phyloP scores from a whole-genome alignment of 371 early-diverging fungal genomes.

The Mucor saturninus region DNA sequence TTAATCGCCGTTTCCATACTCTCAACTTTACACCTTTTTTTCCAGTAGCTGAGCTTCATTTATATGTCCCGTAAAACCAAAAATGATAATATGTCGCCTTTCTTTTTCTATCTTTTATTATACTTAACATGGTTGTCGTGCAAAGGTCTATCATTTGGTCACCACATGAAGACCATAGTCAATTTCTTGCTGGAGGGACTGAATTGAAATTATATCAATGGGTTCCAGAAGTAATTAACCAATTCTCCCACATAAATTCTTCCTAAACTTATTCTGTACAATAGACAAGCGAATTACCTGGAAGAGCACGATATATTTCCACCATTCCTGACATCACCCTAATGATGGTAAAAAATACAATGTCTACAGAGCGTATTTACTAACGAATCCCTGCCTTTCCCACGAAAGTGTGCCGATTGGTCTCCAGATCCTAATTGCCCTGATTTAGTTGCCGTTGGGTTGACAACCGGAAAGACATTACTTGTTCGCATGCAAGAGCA shows the following conservation, averaged over 20 bases:
- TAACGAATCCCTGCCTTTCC: background rate
- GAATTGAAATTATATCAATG: slow-evolving; percentile 74
- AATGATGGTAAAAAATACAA: slow-evolving; percentile 59
- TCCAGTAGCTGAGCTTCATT: too few relatives aligned
- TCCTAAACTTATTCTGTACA: background rate
- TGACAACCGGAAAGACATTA: slow-evolving; percentile 69
- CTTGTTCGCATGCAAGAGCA: slow-evolving; percentile 64
- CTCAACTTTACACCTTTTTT: too few relatives aligned
- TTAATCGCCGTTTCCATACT: too few relatives aligned
- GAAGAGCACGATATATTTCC: slow-evolving; percentile 58
- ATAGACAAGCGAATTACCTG: slow-evolving; percentile 54
- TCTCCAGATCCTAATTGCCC: slow-evolving; percentile 68
- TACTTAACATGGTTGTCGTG: slow-evolving; percentile 32
- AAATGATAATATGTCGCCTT: too few relatives aligned
- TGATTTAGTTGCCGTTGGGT: slow-evolving; percentile 75
- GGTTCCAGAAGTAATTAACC: slow-evolving; percentile 54
- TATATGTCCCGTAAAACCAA: too few relatives aligned
- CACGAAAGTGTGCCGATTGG: slow-evolving; percentile 78
- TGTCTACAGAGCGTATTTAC: background rate
- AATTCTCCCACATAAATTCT: background rate
- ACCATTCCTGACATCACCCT: slow-evolving; percentile 64
- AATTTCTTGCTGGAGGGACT: slow-evolving; percentile 69
- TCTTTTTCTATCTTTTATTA: too few relatives aligned
- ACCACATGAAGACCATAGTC: slow-evolving; percentile 62
- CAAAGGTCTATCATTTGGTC: slow-evolving; percentile 64